Percentiles rank a stretch among this genome's conserved stretches.
phyloP scores from a whole-genome alignment of 78 protist genomes.

The Dictyostelium purpureum region DNA sequence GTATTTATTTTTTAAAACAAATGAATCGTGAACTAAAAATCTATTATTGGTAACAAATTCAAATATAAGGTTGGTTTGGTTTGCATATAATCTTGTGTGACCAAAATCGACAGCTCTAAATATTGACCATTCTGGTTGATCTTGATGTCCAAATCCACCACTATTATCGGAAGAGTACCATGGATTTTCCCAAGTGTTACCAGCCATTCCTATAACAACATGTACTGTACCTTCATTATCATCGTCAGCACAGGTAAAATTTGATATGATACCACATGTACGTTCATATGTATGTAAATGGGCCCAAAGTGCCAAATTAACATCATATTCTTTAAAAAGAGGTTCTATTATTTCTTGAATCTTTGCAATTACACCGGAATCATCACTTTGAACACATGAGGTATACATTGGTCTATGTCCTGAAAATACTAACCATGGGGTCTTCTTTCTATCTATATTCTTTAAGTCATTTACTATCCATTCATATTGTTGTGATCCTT shows the following conservation, averaged over 20 bases:
- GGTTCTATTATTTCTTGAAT: conserved; percentile 42
- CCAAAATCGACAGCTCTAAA: conserved; percentile 66
- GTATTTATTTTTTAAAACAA: conserved; percentile 36
- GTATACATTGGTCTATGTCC: conserved; percentile 73
- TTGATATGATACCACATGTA: conserved; percentile 25
- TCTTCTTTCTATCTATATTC: conserved; percentile 22
- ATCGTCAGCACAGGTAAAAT: conserved; percentile 9
- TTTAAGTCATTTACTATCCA: conserved; percentile 44
- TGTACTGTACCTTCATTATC: conserved; percentile 78
- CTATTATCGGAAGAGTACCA: conserved; percentile 1
- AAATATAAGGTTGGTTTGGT: conserved; percentile 11
- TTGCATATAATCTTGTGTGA: conserved; percentile 62
- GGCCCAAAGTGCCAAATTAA: conserved; percentile 65
- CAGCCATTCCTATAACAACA: conserved; percentile 74
- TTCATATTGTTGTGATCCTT: conserved; percentile 34
- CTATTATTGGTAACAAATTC: conserved; percentile 71
- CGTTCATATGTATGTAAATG: conserved; percentile 74
- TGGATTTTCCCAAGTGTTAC: conserved; percentile 17
- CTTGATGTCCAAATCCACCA: conserved; percentile 37
- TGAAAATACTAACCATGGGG: conserved; percentile 70
- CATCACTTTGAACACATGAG: not conserved
- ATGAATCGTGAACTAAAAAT: conserved; percentile 43
- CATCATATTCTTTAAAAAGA: conserved; percentile 54
- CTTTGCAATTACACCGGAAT: not conserved
- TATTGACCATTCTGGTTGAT: conserved; percentile 46